These are phyloP conservation scores for Rhizomucor pusillus DNA, from an alignment of 371 early-diverging fungal species.

Conservation along the genomic window DNA sequence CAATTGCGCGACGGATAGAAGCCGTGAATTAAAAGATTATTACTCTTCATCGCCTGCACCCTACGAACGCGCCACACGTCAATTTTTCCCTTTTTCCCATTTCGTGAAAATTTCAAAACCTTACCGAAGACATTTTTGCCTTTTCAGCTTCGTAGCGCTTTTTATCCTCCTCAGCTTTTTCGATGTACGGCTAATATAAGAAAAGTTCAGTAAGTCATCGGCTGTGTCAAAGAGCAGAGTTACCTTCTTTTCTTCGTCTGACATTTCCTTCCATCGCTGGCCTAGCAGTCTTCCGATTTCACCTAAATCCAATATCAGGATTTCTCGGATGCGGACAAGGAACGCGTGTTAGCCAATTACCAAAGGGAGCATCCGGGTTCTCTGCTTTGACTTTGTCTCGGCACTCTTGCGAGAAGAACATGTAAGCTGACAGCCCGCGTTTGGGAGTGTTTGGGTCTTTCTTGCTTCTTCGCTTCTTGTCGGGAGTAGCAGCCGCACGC, in stretches of 20 bases:
- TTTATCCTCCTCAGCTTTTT: constrained; percentile 65
- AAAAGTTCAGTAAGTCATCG: background rate
- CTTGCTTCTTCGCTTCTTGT: constrained; percentile 29
- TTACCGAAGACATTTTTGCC: constrained; percentile 34
- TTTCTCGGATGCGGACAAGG: background rate
- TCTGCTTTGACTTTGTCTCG: constrained; percentile 63
- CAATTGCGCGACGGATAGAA: background rate
- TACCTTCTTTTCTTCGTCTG: constrained; percentile 61
- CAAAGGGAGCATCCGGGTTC: constrained; percentile 74
- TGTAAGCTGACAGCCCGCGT: constrained; percentile 73
- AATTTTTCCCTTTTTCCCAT: background rate
- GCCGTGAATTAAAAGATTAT: too few species aligned
- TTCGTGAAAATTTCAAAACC: constrained; percentile 2
- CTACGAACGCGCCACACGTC: background rate
- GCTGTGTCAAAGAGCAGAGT: background rate
- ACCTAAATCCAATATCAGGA: constrained; percentile 25
- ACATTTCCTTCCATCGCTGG: constrained; percentile 68
- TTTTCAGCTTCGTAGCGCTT: constrained; percentile 75
- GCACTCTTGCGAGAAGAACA: constrained; percentile 73
- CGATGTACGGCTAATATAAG: constrained; percentile 44
- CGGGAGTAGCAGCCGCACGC: constrained; percentile 6
- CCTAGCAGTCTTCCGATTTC: constrained; percentile 77
- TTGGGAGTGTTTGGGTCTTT: constrained; percentile 80
- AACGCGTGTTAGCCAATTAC: constrained; percentile 14
- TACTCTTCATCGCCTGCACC: background rate